Conservation (phyloP, 1,284 basidiomycete genomes). For the Meripilus lineatus region DNA sequence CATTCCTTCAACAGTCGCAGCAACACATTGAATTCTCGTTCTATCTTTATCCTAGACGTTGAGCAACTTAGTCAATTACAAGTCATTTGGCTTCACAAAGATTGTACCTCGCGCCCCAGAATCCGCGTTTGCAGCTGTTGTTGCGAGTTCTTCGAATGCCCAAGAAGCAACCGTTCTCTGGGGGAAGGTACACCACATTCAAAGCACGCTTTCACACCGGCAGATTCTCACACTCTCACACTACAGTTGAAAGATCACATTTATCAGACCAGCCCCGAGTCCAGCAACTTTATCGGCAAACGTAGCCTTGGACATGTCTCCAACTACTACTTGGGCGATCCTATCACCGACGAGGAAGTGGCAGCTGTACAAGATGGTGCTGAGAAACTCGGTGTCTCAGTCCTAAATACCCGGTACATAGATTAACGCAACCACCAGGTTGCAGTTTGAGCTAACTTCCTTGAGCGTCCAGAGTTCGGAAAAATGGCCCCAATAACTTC, state of each 20-base stretch:
- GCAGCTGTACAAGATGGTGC: conserved; percentile 66
- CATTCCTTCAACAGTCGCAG: background rate
- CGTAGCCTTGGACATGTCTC: conserved; percentile 70
- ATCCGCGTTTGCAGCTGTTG: conserved; percentile 57
- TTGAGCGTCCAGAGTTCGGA: conserved; percentile 48
- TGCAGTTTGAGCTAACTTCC: background rate
- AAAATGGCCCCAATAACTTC: conserved; percentile 55
- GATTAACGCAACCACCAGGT: background rate
- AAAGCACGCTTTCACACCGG: no score
- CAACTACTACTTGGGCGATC: conserved; percentile 77
- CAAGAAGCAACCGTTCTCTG: conserved; percentile 54
- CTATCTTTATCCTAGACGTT: conserved; percentile 43
- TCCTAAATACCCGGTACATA: conserved; percentile 75
- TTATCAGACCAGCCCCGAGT: conserved; percentile 60
- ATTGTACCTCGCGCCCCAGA: conserved; percentile 67
- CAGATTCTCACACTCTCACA: background rate
- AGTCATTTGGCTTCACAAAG: conserved; percentile 79
- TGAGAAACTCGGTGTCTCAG: conserved; percentile 66
- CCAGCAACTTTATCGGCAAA: conserved; percentile 72
- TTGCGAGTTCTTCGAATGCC: conserved; percentile 55
- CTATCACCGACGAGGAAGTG: conserved; percentile 70
- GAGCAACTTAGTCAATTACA: conserved; percentile 77
- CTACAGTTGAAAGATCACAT: conserved; percentile 70
- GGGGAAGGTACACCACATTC: conserved; percentile 51
- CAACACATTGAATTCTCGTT: conserved; percentile 5